Percentiles rank a stretch among this genome's conserved stretches.
These are phyloP conservation scores for Chytriomyces sp. DNA, from an alignment of 192 early-diverging fungal species.

Conservation along the genomic window DNA sequence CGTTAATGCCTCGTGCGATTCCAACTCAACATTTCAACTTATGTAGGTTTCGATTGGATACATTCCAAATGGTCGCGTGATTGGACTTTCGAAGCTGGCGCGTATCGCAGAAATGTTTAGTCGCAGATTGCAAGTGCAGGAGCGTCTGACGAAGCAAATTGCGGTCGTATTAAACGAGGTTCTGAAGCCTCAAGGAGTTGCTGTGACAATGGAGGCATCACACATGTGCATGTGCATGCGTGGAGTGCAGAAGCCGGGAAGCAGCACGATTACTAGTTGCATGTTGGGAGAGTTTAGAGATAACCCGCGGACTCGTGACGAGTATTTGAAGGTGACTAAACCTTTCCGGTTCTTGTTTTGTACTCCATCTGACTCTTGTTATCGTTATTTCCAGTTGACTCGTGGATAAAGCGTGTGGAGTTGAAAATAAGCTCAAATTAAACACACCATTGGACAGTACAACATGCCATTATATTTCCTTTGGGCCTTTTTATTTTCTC, in stretches of 20 bases:
- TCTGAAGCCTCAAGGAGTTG: conserved; percentile 93
- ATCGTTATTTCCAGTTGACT: too few species aligned
- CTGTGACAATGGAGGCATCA: conserved; percentile 95
- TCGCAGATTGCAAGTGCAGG: conserved; percentile 94
- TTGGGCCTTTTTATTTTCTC: neutral
- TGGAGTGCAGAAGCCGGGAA: conserved; percentile 97
- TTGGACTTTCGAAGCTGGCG: conserved; percentile 96
- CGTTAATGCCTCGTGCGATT: too few species aligned
- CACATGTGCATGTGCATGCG: conserved; percentile 99
- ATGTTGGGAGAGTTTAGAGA: conserved; percentile 95
- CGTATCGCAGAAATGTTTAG: conserved; percentile 98
- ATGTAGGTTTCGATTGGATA: conserved; percentile 90
- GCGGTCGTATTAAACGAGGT: conserved; percentile 89
- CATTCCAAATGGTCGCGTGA: conserved; percentile 91
- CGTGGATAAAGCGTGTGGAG: neutral
- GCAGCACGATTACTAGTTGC: conserved; percentile 88
- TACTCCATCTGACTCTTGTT: neutral
- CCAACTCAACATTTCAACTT: neutral
- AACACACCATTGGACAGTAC: too few species aligned
- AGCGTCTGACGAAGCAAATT: conserved; percentile 97
- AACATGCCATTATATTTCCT: too few species aligned
- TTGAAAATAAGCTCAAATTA: neutral
- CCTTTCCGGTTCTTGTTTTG: neutral
- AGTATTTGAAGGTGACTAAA: conserved; percentile 80
- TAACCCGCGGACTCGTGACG: conserved; percentile 91